Conservation (phyloP, 73 alveolate species). For the Tetrahymena elliotti region DNA sequence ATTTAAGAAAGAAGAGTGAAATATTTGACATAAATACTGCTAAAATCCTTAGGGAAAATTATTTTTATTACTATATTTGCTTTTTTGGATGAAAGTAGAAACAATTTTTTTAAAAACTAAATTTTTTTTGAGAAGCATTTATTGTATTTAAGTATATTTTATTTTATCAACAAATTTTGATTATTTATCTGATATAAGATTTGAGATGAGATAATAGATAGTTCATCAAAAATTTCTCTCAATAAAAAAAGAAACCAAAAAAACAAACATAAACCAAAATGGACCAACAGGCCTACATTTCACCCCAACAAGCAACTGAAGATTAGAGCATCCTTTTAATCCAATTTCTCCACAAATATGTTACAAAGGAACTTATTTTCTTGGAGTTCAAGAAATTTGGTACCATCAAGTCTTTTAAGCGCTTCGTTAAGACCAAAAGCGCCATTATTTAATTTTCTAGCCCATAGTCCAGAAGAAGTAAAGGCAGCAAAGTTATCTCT, state of each 20-base stretch:
- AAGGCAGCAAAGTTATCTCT: background rate
- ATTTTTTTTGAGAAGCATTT: no score
- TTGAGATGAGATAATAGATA: background rate
- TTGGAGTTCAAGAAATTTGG: background rate
- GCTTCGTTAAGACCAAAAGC: background rate
- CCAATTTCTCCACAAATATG: background rate
- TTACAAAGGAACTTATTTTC: background rate
- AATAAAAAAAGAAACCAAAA: background rate
- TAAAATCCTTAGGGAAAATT: background rate
- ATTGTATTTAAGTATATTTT: no score
- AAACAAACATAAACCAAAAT: background rate
- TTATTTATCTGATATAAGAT: background rate
- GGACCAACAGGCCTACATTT: background rate
- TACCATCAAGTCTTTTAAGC: background rate
- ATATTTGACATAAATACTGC: no score
- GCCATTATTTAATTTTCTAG: background rate
- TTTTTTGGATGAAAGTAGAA: background rate
- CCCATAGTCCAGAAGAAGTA: background rate
- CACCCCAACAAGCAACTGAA: background rate
- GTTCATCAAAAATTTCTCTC: background rate
- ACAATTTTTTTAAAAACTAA: background rate
- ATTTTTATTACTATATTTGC: background rate
- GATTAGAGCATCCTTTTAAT: background rate
- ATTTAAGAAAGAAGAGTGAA: no score
- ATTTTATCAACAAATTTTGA: no score